Evolutionary conservation across 257 asterid species (phyloP), one percentile per base, ranked within the genome.

Genomic region (Paulownia fortunei): DNA sequence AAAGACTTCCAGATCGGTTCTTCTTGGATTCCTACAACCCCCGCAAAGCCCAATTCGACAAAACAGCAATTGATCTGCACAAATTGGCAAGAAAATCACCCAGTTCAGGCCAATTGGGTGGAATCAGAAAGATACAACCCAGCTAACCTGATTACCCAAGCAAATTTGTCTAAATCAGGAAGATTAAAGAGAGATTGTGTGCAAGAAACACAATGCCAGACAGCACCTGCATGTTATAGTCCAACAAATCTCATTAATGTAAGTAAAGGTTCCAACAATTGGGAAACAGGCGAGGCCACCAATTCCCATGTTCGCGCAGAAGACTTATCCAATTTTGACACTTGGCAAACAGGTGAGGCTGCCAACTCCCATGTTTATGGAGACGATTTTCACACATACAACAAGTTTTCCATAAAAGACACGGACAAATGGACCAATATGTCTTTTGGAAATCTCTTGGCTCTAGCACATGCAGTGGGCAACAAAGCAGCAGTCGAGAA

Each of bases 1-100:
- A 59, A 68, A 62, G 86, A 78, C 66, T 60, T 76, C 78, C 84
- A 39, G 73, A 70, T 60, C 47, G 84, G 83, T 72, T 71, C 74
- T 71, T 79, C 86, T 16, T 89, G 97, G 98, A 67, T 90, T 55
- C 96, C 96, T 7, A 65, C 67, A 61, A 92, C 97, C 76, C 97
- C 97, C 0, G 88, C 86, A 34, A 89, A 90, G 82, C 90, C 88
- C 74, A 46, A 76, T 68, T 70, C 82, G 8, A 49, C 73, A 10
- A 58, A 52, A 64, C 79, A 51, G 79, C 84, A 79, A 61, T 76
- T 82, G 84, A 84, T 85, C 86, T 83, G 87, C 87, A 23, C 72
- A 51, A 72, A 71, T 30, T 47, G 66, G 81, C 82, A 79, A 60
- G 77, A 73, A 49, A 69, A 44, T 68, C 63, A 76, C 72, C 65